These are phyloP conservation scores for Cucurbitaria berberidis DNA, from an alignment of 2,329 filamentous ascomycete genomes.

Conservation along the genomic window DNA sequence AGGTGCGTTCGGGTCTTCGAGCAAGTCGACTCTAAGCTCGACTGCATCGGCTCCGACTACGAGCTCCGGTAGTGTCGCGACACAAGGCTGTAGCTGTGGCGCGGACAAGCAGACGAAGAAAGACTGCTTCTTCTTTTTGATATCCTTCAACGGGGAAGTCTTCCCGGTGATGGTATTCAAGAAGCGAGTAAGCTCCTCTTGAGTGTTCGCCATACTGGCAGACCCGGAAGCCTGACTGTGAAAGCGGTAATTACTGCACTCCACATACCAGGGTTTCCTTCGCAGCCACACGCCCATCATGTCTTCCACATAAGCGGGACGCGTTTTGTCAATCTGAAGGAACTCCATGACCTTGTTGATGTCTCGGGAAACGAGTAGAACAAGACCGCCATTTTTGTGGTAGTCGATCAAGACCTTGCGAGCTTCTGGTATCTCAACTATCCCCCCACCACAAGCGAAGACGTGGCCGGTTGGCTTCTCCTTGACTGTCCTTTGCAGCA, in stretches of 20 bases:
- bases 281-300: slow-evolving; percentile 90
- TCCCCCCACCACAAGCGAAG: slow-evolving; percentile 91
- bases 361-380: slow-evolving; percentile 85
- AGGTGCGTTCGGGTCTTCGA: slow-evolving; percentile 71
- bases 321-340: slow-evolving; percentile 83
- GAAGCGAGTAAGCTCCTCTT: slow-evolving; percentile 76
- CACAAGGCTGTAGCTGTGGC: slow-evolving; percentile 70
- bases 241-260: slow-evolving; percentile 95
- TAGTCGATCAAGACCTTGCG: slow-evolving; percentile 77
- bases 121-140: slow-evolving; percentile 71
- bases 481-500: slow-evolving; percentile 75
- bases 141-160: slow-evolving; percentile 59
- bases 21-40: slow-evolving; percentile 89
- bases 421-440: slow-evolving; percentile 85
- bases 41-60: slow-evolving; percentile 90
- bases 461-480: slow-evolving; percentile 78
- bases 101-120: slow-evolving; percentile 94
- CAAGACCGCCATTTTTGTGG: slow-evolving; percentile 77
- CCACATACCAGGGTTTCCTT: slow-evolving; percentile 85
- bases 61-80: slow-evolving; percentile 71
- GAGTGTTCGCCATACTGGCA: slow-evolving; percentile 57
- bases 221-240: slow-evolving; percentile 73
- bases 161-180: slow-evolving; percentile 71
- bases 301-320: slow-evolving; percentile 90
- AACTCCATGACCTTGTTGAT: slow-evolving; percentile 89